These are phyloP conservation scores for Aspergillus diversus DNA, from an alignment of 495 filamentous ascomycete genomes.

Conservation along the genomic window DNA sequence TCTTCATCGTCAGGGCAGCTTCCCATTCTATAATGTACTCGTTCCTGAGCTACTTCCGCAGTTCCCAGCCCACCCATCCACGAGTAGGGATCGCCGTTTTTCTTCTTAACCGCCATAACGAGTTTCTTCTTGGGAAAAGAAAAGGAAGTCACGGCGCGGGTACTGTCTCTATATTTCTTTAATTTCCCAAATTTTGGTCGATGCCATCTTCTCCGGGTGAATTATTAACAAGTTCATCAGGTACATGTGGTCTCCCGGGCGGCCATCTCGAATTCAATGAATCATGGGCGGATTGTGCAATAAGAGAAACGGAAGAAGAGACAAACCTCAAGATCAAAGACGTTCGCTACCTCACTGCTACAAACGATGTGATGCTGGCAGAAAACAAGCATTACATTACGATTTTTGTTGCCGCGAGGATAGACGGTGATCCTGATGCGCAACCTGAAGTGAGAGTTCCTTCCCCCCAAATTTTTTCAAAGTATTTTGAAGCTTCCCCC, in stretches of 20 bases:
- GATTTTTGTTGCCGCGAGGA: slow-evolving; percentile 17
- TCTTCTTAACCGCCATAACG: slow-evolving; percentile 30
- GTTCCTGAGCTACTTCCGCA: background rate
- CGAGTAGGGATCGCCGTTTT: slow-evolving; percentile 40
- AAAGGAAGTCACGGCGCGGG: slow-evolving; percentile 44
- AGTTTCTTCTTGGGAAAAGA: slow-evolving; percentile 40
- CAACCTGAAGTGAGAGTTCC: slow-evolving; percentile 15
- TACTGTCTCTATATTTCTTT: slow-evolving; percentile 14
- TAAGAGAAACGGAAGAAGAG: slow-evolving; percentile 24
- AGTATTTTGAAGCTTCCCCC: background rate
- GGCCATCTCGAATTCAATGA: slow-evolving; percentile 26
- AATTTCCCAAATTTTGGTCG: background rate
- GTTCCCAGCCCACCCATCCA: slow-evolving; percentile 15
- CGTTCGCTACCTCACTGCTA: slow-evolving; percentile 19
- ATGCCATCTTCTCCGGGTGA: background rate
- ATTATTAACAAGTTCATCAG: slow-evolving; percentile 11
- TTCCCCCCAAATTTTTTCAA: background rate
- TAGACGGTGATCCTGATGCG: background rate
- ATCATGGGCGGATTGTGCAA: slow-evolving; percentile 21
- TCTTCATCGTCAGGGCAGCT: background rate
- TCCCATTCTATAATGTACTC: background rate
- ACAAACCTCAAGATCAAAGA: slow-evolving; percentile 17
- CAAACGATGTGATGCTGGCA: slow-evolving; percentile 23
- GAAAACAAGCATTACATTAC: slow-evolving; percentile 29
- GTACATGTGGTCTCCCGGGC: slow-evolving; percentile 29